These are phyloP conservation scores for Basipetospora sp. DNA, from an alignment of 2,329 filamentous ascomycete genomes.

Conservation along the genomic window DNA sequence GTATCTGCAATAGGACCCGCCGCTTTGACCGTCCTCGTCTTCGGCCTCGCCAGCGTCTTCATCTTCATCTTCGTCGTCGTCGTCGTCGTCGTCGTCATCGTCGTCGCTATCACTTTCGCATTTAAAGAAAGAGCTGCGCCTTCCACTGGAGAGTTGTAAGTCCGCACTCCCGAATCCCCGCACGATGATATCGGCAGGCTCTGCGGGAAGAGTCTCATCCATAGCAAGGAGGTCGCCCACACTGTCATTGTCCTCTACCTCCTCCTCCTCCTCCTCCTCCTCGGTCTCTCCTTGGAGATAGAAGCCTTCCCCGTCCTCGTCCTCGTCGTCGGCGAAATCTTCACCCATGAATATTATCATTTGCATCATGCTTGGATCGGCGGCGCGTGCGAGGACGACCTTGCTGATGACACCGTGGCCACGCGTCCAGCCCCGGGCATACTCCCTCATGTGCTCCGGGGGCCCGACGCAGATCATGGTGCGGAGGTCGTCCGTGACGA, in stretches of 20 bases:
- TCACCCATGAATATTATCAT: slow-evolving; percentile 1
- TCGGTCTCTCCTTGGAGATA: too few relatives aligned
- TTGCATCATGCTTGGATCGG: slow-evolving; percentile 1
- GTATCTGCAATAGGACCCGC: too few relatives aligned
- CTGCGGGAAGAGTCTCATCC: too few relatives aligned
- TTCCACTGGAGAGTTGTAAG: too few relatives aligned
- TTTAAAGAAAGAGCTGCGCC: slow-evolving; percentile 1
- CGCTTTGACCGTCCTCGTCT: not conserved
- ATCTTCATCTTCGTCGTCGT: not conserved
- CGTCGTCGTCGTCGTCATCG: not conserved
- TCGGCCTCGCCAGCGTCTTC: not conserved
- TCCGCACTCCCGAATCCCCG: too few relatives aligned
- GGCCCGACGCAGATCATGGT: slow-evolving; percentile 4
- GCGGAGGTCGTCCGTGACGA: slow-evolving; percentile 3
- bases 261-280: too few relatives aligned
- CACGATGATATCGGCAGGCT: too few relatives aligned
- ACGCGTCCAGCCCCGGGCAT: slow-evolving; percentile 3
- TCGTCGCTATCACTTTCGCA: not conserved
- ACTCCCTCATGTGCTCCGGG: not conserved
- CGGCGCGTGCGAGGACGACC: slow-evolving; percentile 1
- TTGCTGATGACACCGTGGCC: slow-evolving; percentile 1
- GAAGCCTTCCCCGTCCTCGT: not conserved
- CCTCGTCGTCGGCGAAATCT: not conserved
- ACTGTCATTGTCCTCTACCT: too few relatives aligned
- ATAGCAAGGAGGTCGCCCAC: too few relatives aligned